phyloP scores from a whole-genome alignment of 768 basidiomycete genomes.

The Imleria badia region DNA sequence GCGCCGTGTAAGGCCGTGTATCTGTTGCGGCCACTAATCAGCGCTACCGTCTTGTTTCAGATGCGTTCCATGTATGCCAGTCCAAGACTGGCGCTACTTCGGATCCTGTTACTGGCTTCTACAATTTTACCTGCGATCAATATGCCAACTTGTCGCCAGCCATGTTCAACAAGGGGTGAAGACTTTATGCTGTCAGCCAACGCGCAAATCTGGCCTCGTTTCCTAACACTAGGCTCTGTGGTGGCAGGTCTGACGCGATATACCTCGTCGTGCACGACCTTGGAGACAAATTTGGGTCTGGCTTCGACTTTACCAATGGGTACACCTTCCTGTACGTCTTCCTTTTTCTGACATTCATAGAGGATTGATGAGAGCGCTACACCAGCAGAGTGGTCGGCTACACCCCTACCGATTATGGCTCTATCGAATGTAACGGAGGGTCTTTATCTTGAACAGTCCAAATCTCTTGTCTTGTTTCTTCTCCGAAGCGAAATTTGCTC shows the following conservation, averaged over 20 bases:
- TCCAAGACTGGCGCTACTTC: no score
- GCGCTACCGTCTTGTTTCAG: no score
- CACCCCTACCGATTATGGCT: no score
- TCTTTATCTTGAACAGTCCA: no score
- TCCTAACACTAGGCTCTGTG: constrained; percentile 24
- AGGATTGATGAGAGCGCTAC: no score
- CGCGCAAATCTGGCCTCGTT: constrained; percentile 35
- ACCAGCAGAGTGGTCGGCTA: no score
- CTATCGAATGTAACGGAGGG: no score
- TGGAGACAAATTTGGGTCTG: constrained; percentile 7
- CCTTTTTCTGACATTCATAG: neutral
- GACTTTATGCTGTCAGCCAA: constrained; percentile 15
- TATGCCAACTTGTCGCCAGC: constrained; percentile 24
- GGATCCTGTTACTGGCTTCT: no score
- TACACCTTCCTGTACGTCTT: constrained; percentile 11
- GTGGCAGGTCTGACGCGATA: constrained; percentile 24
- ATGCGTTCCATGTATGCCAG: constrained; percentile 15
- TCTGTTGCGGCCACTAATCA: no score
- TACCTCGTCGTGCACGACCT: constrained; percentile 29
- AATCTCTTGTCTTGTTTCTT: no score
- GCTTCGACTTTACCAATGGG: constrained; percentile 22
- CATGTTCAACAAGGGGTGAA: constrained; percentile 20
- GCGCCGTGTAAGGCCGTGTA: no score
- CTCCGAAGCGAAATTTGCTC: no score
- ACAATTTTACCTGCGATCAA: constrained; percentile 21